These are phyloP conservation scores for Mrakia blollopis DNA, from an alignment of 768 basidiomycete genomes.

Conservation along the genomic window DNA sequence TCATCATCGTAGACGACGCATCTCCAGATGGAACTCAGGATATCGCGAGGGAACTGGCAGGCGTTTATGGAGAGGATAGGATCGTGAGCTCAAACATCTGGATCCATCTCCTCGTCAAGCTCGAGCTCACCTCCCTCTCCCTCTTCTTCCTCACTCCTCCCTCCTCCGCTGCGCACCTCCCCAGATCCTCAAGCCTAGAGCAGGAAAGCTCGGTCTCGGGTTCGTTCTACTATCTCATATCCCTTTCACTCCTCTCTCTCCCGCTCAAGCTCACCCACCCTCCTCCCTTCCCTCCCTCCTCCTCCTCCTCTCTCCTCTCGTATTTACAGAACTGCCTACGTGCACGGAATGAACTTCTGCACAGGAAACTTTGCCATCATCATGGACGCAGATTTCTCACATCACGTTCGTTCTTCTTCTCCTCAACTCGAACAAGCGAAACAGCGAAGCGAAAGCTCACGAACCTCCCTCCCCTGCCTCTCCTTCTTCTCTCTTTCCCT, in stretches of 20 bases:
- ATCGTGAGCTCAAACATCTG: conserved; percentile 53
- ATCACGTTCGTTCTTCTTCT: conserved; percentile 60
- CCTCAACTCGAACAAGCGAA: neutral
- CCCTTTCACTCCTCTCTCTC: neutral
- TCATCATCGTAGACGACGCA: conserved; percentile 86
- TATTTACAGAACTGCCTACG: conserved; percentile 81
- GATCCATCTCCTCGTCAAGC: neutral
- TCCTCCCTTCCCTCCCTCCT: neutral
- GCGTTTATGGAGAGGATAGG: conserved; percentile 74
- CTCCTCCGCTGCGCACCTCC: neutral
- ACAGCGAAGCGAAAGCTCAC: neutral
- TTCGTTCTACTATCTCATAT: conserved; percentile 45
- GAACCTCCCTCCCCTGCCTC: conserved; percentile 56
- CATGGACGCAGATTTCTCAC: conserved; percentile 96
- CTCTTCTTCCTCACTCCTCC: neutral
- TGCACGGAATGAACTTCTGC: conserved; percentile 82
- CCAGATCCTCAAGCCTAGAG: conserved; percentile 75
- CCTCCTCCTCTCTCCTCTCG: neutral
- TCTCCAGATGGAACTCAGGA: conserved; percentile 92
- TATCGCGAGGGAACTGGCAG: conserved; percentile 70
- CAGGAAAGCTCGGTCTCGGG: conserved; percentile 89
- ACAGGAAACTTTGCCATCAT: conserved; percentile 91
- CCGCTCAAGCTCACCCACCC: neutral
- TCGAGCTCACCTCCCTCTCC: neutral
- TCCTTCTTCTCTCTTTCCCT: neutral